Conservation (phyloP, 148 eudicot genomes). For the Fallopia convolvulus region DNA sequence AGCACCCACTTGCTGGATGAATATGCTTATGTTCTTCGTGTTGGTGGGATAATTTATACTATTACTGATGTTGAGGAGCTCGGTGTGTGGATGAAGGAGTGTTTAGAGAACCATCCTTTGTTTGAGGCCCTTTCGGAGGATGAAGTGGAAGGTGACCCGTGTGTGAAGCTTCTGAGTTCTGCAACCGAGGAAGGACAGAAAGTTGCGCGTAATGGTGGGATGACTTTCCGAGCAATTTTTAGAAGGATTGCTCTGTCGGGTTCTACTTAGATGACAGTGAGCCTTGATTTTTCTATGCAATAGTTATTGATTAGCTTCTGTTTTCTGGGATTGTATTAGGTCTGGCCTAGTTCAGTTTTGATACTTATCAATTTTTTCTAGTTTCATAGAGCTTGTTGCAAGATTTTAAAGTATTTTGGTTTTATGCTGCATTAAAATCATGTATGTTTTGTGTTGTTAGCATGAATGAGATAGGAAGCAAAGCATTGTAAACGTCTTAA, state of each 20-base stretch:
- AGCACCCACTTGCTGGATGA: conserved; percentile 80
- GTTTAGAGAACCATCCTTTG: conserved; percentile 73
- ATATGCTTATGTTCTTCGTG: conserved; percentile 72
- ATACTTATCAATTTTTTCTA: neutral
- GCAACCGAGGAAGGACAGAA: conserved; percentile 95
- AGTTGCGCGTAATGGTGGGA: conserved; percentile 79
- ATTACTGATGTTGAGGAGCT: conserved; percentile 94
- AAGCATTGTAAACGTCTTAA: too few species aligned
- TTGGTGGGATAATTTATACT: conserved; percentile 83
- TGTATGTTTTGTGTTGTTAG: neutral
- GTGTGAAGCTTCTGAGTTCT: conserved; percentile 54
- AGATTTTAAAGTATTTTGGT: neutral
- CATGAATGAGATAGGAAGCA: too few species aligned
- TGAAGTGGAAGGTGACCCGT: conserved; percentile 73
- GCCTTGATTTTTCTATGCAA: neutral
- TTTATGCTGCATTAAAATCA: neutral
- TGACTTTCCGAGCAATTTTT: conserved; percentile 64
- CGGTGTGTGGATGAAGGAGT: conserved; percentile 87
- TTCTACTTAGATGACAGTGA: neutral
- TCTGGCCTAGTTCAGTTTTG: neutral
- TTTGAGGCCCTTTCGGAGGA: conserved; percentile 53
- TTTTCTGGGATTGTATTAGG: neutral
- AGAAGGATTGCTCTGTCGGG: conserved; percentile 40
- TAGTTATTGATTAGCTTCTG: neutral
- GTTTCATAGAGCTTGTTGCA: neutral